Conservation (phyloP, 805 yeast genomes). For the Cyberlindnera petersonii region DNA sequence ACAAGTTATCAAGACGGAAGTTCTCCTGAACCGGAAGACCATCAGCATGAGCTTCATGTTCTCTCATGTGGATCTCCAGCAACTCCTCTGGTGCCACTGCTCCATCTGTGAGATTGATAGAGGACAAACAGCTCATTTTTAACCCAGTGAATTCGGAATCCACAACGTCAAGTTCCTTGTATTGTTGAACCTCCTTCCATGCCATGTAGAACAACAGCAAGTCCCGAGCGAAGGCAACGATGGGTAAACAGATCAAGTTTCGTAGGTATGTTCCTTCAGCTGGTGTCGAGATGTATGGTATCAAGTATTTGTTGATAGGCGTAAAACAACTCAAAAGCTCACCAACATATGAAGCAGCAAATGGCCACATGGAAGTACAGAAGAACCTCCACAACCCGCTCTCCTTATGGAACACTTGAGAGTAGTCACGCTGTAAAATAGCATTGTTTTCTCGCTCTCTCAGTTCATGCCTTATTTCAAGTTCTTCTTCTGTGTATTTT, state of each 20-base stretch:
- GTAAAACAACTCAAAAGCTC: conserved; percentile 17
- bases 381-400: neutral
- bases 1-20: neutral
- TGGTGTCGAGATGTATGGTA: conserved; percentile 30
- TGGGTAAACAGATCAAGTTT: conserved; percentile 33
- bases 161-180: conserved; percentile 23
- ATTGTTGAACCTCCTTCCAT: conserved; percentile 30
- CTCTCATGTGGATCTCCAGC: conserved; percentile 1
- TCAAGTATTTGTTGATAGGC: conserved; percentile 20
- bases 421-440: neutral
- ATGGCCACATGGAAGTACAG: conserved; percentile 9
- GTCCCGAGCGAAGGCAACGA: conserved; percentile 32
- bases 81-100: neutral
- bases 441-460: neutral
- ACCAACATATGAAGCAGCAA: conserved; percentile 5
- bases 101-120: neutral
- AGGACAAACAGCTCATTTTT: conserved; percentile 3
- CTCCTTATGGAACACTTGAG: conserved; percentile 5
- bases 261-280: conserved; percentile 34
- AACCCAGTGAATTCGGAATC: conserved; percentile 13
- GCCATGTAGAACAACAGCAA: conserved; percentile 29
- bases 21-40: no score
- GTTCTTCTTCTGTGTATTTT: conserved; percentile 5
- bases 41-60: neutral
- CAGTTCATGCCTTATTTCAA: conserved; percentile 19